Base-by-base conservation (phyloP, 169 alveolate genomes). In the Eimeria acervulina region DNA sequence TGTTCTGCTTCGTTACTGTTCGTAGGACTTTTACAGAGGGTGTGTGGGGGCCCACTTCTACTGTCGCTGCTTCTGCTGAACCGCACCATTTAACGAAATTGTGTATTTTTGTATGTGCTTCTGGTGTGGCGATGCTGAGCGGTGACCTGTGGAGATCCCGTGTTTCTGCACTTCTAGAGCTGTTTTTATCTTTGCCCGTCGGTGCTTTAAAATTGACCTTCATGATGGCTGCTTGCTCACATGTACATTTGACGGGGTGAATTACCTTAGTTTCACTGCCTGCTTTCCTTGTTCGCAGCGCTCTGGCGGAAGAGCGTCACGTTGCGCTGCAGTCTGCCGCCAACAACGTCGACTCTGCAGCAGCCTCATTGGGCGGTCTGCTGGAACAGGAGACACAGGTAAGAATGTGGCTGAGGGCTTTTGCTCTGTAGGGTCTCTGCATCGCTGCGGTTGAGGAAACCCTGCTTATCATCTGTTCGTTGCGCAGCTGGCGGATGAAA, bases 321-420 rank as follows among this genome's bases (percentile, higher is more conserved):
- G 78, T 87, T 23, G 93, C 81, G 47, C 93, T 87, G 83, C 93
- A 87, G 83, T 31, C 83, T 23, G 93, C 93, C 3, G 81, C 93
- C 83, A 61, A 61, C 59, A 61, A 61, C 21, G 83, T 87, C 59
- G 93, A 87, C 63, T 42, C 81, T 8, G 63, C 63, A 19, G 93
- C 93, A 44, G 78, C 81, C 19, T 59, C 93, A 38, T 36, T 87
- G 78, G 93, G 81, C 81, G 26, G 42, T 31, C 4, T 87, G 55
- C 51, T 87, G 93, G 93, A 87, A 87, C 55, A 87, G 81, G 93
- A 87, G 63, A 38, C 91, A 33, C 76, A 83, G 74, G 91, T 83
- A 31, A 55, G 91, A 19, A 15, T 17, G 12, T 55, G 51, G 26
- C n/a, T 80, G 28, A n/a, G 68, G 59, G 66, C 44, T 44, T 42